Evolutionary conservation across 2,329 filamentous ascomycete species (phyloP).

Genomic region (Arthrobotrys sphaeroides): DNA sequence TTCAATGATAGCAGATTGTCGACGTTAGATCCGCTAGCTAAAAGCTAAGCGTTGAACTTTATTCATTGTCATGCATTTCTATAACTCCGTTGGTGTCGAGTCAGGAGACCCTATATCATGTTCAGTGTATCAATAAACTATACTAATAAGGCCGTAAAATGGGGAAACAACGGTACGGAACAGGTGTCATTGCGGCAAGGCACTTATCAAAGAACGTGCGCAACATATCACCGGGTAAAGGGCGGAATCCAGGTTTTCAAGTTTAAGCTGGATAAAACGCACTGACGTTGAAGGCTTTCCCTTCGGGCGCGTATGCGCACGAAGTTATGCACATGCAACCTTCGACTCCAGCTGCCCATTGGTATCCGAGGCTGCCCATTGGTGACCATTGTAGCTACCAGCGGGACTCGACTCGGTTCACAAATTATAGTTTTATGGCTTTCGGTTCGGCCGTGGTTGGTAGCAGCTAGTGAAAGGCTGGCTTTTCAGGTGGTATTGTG

Average conservation of each 20-base stretch:
- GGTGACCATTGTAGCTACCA: neutral
- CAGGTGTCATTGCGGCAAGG: neutral
- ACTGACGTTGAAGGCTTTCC: slow-evolving; percentile 39
- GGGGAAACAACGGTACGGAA: neutral
- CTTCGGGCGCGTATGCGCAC: slow-evolving; percentile 20
- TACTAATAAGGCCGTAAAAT: neutral
- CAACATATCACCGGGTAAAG: slow-evolving; percentile 18
- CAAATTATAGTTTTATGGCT: neutral
- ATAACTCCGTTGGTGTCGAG: slow-evolving; percentile 27
- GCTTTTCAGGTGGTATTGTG: slow-evolving; percentile 22
- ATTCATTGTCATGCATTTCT: slow-evolving; percentile 6
- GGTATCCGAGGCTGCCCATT: too few relatives aligned
- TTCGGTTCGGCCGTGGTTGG: slow-evolving; percentile 15
- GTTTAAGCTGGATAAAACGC: slow-evolving; percentile 19
- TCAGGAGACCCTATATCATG: slow-evolving; percentile 17
- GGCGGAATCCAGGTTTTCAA: neutral
- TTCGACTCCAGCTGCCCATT: neutral
- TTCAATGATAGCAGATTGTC: neutral
- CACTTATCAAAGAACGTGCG: neutral
- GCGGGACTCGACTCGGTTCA: neutral
- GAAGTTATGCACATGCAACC: neutral
- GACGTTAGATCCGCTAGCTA: slow-evolving; percentile 10
- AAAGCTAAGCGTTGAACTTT: neutral
- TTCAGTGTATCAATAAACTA: neutral
- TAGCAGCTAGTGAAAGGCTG: neutral